Base-by-base conservation (phyloP, 805 yeast genomes). In the Wickerhamiella vanderwaltii region DNA sequence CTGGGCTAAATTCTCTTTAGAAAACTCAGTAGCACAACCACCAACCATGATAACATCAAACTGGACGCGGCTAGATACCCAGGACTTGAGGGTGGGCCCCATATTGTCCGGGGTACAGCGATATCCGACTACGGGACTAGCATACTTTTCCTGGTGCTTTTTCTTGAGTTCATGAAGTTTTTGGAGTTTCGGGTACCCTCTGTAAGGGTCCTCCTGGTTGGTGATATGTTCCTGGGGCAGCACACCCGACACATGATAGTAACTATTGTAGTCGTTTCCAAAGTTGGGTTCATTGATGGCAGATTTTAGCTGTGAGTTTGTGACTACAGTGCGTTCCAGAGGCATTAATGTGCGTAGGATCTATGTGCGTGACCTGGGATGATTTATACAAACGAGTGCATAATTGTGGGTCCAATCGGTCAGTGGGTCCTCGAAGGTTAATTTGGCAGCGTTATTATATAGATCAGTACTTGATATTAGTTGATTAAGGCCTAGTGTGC, bases 31-130 rank as follows among this genome's bases (percentile, higher is more conserved):
- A 1, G 79, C 72, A 39, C 88, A 65, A 2, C 91, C 88, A 1
- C 94, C 94, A 42, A 87, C 75, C 94, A 88, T 84, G 11, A 88
- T 80, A 9, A 85, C 94, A 56, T 87, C 95, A 59, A 87, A 88
- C 46, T 72, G 73, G 29, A 82, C 54, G 6, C 70, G 73, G 15
- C 64, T 63, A 13, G 61, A 58, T 24, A 75, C 72, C 93, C 94
- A 81, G 16, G 58, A 54, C 44, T 72, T 68, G 44, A 87, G 62
- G 0, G 71, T 68, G 1, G 71, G 69, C 5, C 74, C 65, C 58
- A 85, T 75, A 41, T 71, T 62, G 24, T 69, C 68, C 9, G 65
- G 64, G 12, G 64, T 59, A 2, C 72, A 70, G 34, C 79, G 65
- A 6, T 69, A 66, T 0, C 95, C 94, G 51, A 69, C 79, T 0